Conservation (phyloP, 768 basidiomycete genomes). For the Phaeolepiota aurea region DNA sequence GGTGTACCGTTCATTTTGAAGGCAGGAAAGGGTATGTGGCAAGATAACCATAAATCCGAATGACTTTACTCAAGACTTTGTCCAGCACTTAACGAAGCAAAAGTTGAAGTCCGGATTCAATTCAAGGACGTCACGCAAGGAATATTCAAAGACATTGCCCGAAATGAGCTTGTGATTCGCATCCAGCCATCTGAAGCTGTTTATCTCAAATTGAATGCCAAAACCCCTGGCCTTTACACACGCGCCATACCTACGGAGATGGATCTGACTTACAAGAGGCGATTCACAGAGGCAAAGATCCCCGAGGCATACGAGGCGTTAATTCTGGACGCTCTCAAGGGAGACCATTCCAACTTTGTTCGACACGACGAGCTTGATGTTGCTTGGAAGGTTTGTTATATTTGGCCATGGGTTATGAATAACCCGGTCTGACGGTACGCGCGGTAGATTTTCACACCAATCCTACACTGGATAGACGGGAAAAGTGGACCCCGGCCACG, state of each 20-base stretch:
- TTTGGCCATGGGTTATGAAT: neutral
- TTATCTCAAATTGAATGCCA: conserved; percentile 95
- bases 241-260: conserved; percentile 93
- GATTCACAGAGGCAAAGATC: conserved; percentile 85
- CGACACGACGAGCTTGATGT: conserved; percentile 94
- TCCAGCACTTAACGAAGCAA: conserved; percentile 92
- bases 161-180: conserved; percentile 96
- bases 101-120: conserved; percentile 96
- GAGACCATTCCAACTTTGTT: conserved; percentile 99
- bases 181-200: conserved; percentile 96
- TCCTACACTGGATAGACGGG: conserved; percentile 94
- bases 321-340: conserved; percentile 90
- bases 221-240: conserved; percentile 86
- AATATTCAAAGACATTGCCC: conserved; percentile 92
- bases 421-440: too few relatives aligned
- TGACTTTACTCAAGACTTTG: conserved; percentile 6
- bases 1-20: conserved; percentile 98
- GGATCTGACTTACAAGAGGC: conserved; percentile 96
- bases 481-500: conserved; percentile 55
- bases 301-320: conserved; percentile 96
- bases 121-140: conserved; percentile 97
- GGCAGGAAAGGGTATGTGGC: conserved; percentile 92
- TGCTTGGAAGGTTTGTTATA: conserved; percentile 81
- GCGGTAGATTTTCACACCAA: conserved; percentile 93
- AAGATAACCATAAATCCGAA: conserved; percentile 56